These are phyloP conservation scores for Erysimum pusillum DNA, from an alignment of 441 rosid species.

Conservation along the genomic window DNA sequence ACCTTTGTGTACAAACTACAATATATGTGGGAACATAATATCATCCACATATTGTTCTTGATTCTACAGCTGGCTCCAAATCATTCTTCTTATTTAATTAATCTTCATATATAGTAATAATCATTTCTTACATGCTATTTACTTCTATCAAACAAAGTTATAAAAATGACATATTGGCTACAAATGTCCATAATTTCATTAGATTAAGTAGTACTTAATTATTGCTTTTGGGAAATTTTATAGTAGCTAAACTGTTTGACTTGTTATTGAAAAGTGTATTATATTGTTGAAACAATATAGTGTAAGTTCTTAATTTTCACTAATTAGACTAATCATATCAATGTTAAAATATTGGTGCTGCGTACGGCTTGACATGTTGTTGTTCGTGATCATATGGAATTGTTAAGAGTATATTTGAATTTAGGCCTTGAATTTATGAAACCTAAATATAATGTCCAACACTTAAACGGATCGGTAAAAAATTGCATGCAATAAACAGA, in stretches of 20 bases:
- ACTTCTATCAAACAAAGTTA: not conserved
- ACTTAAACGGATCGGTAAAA: not conserved
- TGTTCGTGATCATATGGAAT: constrained; percentile 4
- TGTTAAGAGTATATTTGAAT: not conserved
- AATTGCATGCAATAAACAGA: not conserved
- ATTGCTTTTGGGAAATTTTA: not conserved
- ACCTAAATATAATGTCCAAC: not conserved
- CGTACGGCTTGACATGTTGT: not conserved
- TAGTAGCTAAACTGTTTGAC: not conserved
- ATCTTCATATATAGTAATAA: constrained; percentile 4
- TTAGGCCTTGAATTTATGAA: not conserved
- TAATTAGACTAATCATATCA: not conserved
- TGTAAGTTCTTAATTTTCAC: not conserved
- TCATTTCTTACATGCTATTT: not conserved
- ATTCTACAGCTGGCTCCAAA: constrained; percentile 42
- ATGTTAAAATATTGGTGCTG: not conserved
- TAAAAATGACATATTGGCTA: not conserved
- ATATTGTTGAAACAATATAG: not conserved
- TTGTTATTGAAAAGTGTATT: not conserved
- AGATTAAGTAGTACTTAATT: not conserved
- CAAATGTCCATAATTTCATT: not conserved
- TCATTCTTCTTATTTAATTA: constrained; percentile 7
- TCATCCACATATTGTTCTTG: constrained; percentile 32
- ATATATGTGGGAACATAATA: constrained; percentile 30
- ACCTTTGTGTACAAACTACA: constrained; percentile 46